These are phyloP conservation scores for Phytophthora agathidicida DNA, from an alignment of 352 stramenopile species.

Conservation along the genomic window DNA sequence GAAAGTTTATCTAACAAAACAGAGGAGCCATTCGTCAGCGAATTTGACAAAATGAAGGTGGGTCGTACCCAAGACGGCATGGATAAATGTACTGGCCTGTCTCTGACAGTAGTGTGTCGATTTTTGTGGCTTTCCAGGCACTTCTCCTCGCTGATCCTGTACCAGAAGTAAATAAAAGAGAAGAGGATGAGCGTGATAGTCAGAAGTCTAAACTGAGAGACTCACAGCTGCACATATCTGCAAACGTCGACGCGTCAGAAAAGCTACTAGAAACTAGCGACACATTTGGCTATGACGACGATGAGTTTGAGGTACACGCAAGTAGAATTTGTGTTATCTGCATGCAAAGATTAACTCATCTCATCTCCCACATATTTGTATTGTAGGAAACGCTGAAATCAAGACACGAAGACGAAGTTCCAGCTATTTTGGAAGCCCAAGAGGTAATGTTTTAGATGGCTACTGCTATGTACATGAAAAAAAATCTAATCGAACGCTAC, in stretches of 20 bases:
- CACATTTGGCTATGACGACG: conserved; percentile 75
- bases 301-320: conserved; percentile 66
- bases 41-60: conserved; percentile 54
- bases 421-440: neutral
- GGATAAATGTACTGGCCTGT: too few species aligned
- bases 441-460: conserved; percentile 1
- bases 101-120: neutral
- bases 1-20: neutral
- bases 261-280: conserved; percentile 26
- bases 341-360: neutral
- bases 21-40: conserved; percentile 32
- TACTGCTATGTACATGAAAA: neutral
- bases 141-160: conserved; percentile 6
- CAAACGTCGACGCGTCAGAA: neutral
- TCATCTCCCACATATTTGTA: neutral
- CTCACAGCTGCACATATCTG: conserved; percentile 5
- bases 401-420: conserved; percentile 1
- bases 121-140: conserved; percentile 1
- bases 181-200: neutral
- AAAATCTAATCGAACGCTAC: neutral
- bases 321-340: neutral
- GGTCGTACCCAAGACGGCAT: too few species aligned
- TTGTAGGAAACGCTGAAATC: conserved; percentile 19
- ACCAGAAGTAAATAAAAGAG: neutral
- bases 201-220: conserved; percentile 9